Percentiles rank a stretch among this genome's conserved stretches.
Evolutionary conservation across 306 rosid genomes (phyloP).

Genomic region (Begonia fuchsioides): DNA sequence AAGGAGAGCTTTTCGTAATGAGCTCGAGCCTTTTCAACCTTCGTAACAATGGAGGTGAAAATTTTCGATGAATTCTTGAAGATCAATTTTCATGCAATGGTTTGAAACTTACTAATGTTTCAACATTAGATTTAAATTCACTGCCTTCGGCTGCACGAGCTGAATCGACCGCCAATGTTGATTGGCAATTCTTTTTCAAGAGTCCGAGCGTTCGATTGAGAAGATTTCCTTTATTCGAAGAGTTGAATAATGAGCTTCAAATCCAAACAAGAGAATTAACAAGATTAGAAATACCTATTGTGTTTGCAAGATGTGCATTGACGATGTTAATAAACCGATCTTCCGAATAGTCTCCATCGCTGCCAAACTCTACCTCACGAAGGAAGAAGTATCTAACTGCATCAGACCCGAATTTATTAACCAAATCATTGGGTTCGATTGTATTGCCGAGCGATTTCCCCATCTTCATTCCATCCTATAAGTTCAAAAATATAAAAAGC

Average conservation of each 20-base stretch:
- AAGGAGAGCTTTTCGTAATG: constrained; percentile 60
- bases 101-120: constrained; percentile 36
- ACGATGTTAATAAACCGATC: constrained; percentile 80
- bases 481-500: constrained; percentile 45
- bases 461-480: constrained; percentile 99
- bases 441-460: constrained; percentile 94
- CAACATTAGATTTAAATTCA: constrained; percentile 50
- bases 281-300: constrained; percentile 45
- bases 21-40: constrained; percentile 61
- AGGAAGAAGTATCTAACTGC: constrained; percentile 95
- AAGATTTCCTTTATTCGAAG: constrained; percentile 56
- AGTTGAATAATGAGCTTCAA: not conserved
- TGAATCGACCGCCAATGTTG: constrained; percentile 67
- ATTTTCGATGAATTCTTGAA: not conserved
- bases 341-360: constrained; percentile 92
- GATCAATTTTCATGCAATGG: not conserved
- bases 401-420: constrained; percentile 66
- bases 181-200: constrained; percentile 76
- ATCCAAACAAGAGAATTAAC: too few relatives aligned
- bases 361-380: constrained; percentile 86
- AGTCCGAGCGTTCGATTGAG: constrained; percentile 89
- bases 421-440: constrained; percentile 90
- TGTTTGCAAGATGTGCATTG: constrained; percentile 96
- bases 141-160: constrained; percentile 61
- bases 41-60: not conserved